These are phyloP conservation scores for Pseudotulostoma volvatum DNA, from an alignment of 495 filamentous ascomycete species.

Conservation along the genomic window DNA sequence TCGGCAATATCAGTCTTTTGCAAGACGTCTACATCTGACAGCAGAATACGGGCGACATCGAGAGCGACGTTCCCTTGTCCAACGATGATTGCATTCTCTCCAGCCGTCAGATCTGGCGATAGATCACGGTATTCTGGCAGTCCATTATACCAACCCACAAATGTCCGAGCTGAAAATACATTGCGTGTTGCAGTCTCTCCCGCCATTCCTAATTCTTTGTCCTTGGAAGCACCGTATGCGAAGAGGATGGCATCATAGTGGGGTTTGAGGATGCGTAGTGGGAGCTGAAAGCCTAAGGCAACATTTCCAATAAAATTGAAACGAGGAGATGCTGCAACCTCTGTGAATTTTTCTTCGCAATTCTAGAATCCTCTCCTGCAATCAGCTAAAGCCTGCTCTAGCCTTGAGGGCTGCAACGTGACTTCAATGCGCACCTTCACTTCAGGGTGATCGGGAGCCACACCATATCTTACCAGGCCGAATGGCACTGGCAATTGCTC, in stretches of 20 bases:
- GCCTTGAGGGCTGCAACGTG: too few relatives aligned
- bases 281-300: slow-evolving; percentile 56
- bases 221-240: slow-evolving; percentile 78
- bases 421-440: slow-evolving; percentile 92
- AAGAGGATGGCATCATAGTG: slow-evolving; percentile 91
- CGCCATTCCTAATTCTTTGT: slow-evolving; percentile 59
- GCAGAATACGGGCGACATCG: slow-evolving; percentile 78
- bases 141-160: slow-evolving; percentile 98
- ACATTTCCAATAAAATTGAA: slow-evolving; percentile 92
- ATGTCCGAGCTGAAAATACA: slow-evolving; percentile 78
- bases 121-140: slow-evolving; percentile 67
- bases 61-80: slow-evolving; percentile 94
- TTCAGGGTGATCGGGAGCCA: slow-evolving; percentile 93
- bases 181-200: slow-evolving; percentile 58
- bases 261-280: slow-evolving; percentile 48
- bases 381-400: too few relatives aligned
- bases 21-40: slow-evolving; percentile 54
- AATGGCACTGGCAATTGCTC: slow-evolving; percentile 85
- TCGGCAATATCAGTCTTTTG: slow-evolving; percentile 76
- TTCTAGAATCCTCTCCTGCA: too few relatives aligned
- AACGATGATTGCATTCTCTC: slow-evolving; percentile 75
- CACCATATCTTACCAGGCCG: slow-evolving; percentile 80
- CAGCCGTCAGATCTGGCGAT: slow-evolving; percentile 56
- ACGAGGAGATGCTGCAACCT: slow-evolving; percentile 60
- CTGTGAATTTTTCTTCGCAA: slow-evolving; percentile 81